A percentile compares a stretch with the other conserved stretches of the same genome.
Conservation (phyloP, 169 alveolate genomes). For the Plasmodium ovale region DNA sequence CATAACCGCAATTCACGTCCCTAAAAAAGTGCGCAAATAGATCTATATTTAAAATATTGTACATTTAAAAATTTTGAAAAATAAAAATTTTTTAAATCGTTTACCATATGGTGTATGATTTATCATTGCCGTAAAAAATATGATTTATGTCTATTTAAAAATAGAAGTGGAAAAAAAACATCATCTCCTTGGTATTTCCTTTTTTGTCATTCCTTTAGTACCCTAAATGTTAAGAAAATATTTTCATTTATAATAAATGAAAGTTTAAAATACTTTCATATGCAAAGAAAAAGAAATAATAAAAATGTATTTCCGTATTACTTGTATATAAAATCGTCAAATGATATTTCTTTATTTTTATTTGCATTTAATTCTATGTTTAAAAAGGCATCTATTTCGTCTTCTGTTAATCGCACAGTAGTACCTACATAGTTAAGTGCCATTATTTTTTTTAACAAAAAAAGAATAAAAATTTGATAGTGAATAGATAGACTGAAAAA, state of each 20-base stretch:
- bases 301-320: constrained; percentile 27
- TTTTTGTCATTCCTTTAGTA: constrained; percentile 56
- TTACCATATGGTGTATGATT: constrained; percentile 12
- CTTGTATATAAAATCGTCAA: constrained; percentile 72
- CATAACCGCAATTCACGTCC: not conserved
- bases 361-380: constrained; percentile 53
- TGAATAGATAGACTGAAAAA: not conserved
- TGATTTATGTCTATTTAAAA: constrained; percentile 3
- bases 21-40: constrained; percentile 16
- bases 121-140: not conserved
- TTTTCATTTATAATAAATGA: constrained; percentile 25
- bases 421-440: constrained; percentile 29
- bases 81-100: constrained; percentile 6
- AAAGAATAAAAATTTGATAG: not conserved
- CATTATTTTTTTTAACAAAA: not conserved
- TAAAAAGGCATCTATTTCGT: constrained; percentile 73
- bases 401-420: constrained; percentile 65
- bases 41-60: not conserved
- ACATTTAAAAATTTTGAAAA: constrained; percentile 9
- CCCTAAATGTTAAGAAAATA: constrained; percentile 32
- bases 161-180: not conserved
- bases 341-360: constrained; percentile 59
- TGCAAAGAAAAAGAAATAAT: not conserved
- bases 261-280: constrained; percentile 10
- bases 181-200: not conserved